Evolutionary conservation across 208 protist species (phyloP).

Genomic region (Acanthamoeba castellanii): DNA sequence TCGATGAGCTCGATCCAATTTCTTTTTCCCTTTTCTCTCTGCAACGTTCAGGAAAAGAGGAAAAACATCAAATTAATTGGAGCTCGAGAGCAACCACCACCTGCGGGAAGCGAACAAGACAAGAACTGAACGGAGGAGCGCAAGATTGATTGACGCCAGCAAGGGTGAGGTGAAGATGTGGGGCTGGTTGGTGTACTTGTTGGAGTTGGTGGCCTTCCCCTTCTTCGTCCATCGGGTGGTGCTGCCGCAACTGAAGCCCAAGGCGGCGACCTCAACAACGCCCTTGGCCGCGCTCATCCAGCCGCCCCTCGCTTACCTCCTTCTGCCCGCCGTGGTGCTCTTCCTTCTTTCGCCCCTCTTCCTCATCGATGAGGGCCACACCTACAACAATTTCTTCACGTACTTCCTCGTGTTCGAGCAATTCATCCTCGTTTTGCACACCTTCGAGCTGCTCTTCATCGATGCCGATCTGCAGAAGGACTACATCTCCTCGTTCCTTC

Average conservation of each 20-base stretch:
- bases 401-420: conserved; percentile 66
- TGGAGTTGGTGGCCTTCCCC: conserved; percentile 24
- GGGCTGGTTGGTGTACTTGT: conserved; percentile 57
- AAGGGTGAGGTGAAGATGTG: conserved; percentile 54
- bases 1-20: not conserved
- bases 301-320: conserved; percentile 36
- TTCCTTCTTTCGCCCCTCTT: conserved; percentile 51
- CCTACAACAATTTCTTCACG: conserved; percentile 23
- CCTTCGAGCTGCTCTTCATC: conserved; percentile 53
- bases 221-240: conserved; percentile 57
- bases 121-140: too few species aligned
- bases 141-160: too few species aligned
- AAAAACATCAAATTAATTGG: not conserved
- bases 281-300: conserved; percentile 9
- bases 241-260: conserved; percentile 26
- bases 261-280: not conserved
- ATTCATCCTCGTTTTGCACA: conserved; percentile 39
- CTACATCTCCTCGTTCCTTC: conserved; percentile 9
- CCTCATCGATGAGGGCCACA: not conserved
- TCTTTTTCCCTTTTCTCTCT: not conserved
- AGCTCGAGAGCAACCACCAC: not conserved
- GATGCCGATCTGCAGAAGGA: conserved; percentile 66
- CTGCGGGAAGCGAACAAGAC: too few species aligned
- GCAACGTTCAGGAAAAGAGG: not conserved
- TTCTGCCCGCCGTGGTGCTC: not conserved